Evolutionary conservation across 2,329 filamentous ascomycete genomes (phyloP).

Genomic region (Ophiostoma quercus): DNA sequence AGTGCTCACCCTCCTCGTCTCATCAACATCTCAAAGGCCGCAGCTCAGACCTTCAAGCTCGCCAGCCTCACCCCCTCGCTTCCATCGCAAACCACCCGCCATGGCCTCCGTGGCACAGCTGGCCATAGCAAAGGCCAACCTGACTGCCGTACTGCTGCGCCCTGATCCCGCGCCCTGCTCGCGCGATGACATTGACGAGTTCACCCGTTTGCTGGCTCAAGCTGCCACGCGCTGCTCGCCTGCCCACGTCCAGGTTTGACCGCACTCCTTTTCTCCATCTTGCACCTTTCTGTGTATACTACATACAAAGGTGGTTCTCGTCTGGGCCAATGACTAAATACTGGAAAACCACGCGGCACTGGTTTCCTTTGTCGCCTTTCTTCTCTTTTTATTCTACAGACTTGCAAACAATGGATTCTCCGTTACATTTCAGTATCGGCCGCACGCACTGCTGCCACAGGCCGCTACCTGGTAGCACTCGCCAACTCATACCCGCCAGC

Average conservation of each 20-base stretch:
- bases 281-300: neutral
- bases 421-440: slow-evolving; percentile 64
- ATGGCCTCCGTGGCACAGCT: slow-evolving; percentile 56
- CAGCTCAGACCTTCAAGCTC: neutral
- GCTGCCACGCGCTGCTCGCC: slow-evolving; percentile 67
- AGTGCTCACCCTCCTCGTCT: neutral
- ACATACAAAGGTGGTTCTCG: neutral
- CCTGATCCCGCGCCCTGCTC: slow-evolving; percentile 65
- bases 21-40: neutral
- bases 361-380: slow-evolving; percentile 22
- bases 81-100: neutral
- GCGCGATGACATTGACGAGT: slow-evolving; percentile 63
- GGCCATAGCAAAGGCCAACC: slow-evolving; percentile 73
- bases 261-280: slow-evolving; percentile 14
- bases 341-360: slow-evolving; percentile 3
- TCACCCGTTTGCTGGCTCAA: slow-evolving; percentile 61
- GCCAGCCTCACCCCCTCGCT: neutral
- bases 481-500: slow-evolving; percentile 50
- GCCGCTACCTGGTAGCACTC: slow-evolving; percentile 69
- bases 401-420: slow-evolving; percentile 82
- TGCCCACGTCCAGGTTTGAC: slow-evolving; percentile 82
- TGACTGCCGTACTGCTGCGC: slow-evolving; percentile 67
- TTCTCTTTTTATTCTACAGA: slow-evolving; percentile 48
- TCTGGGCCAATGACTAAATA: slow-evolving; percentile 14
- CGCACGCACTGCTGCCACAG: slow-evolving; percentile 60